These are phyloP conservation scores for Talaromyces albobiverticillius DNA, from an alignment of 2,329 filamentous ascomycete genomes.

Conservation along the genomic window DNA sequence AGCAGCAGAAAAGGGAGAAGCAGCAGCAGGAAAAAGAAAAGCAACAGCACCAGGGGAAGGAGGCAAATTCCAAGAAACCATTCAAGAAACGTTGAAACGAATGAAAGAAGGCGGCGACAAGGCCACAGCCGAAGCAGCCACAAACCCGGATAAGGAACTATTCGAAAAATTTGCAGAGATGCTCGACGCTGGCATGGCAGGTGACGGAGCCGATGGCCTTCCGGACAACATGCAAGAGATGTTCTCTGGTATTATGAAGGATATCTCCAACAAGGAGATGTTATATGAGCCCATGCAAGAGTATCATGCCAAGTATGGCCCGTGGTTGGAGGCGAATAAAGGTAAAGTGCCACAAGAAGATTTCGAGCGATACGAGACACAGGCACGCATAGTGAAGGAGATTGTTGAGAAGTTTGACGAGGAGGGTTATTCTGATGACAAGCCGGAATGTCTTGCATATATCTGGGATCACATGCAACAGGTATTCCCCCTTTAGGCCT, in stretches of 20 bases:
- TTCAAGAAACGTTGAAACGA: constrained; percentile 89
- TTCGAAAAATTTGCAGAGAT: constrained; percentile 90
- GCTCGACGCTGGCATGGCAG: constrained; percentile 62
- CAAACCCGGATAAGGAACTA: constrained; percentile 71
- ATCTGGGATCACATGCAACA: constrained; percentile 98
- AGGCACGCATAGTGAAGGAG: constrained; percentile 74
- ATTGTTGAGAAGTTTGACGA: constrained; percentile 89
- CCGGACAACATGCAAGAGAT: constrained; percentile 93
- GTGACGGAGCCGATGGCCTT: constrained; percentile 52
- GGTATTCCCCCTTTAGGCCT: constrained; percentile 57
- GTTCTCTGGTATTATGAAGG: constrained; percentile 98
- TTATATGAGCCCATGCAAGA: constrained; percentile 99
- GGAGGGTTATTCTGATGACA: constrained; percentile 75
- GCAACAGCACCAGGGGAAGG: constrained; percentile 40
- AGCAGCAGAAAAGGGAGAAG: no score
- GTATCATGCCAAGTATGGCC: constrained; percentile 85
- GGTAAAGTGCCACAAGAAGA: constrained; percentile 64
- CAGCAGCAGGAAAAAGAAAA: constrained; percentile 21
- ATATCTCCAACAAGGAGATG: constrained; percentile 97
- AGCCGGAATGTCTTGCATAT: constrained; percentile 77
- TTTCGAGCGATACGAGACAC: constrained; percentile 73
- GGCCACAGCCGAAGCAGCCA: constrained; percentile 69
- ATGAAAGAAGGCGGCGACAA: constrained; percentile 88
- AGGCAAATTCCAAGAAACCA: constrained; percentile 79
- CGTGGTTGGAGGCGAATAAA: constrained; percentile 78